These are phyloP conservation scores for Aquilaria yunnanensis DNA, from an alignment of 345 rosid species.

Conservation along the genomic window DNA sequence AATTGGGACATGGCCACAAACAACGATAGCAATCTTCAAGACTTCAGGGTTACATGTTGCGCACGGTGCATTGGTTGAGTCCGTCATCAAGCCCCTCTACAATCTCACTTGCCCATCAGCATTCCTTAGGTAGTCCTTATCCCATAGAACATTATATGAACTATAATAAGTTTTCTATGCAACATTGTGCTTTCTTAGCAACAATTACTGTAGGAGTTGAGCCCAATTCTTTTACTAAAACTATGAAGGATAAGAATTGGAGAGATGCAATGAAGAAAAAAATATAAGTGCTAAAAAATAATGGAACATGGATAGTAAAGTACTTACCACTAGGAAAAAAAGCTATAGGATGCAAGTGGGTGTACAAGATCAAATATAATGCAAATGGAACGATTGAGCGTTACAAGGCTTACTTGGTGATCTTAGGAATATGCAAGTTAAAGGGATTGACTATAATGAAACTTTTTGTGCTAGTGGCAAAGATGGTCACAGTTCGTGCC, in stretches of 20 bases:
- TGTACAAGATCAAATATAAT: slow-evolving; percentile 7
- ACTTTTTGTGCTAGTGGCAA: background rate
- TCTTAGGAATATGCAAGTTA: background rate
- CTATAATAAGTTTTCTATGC: background rate
- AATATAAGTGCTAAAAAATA: background rate
- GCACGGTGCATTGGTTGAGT: background rate
- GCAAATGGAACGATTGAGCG: background rate
- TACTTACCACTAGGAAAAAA: background rate
- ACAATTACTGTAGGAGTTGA: background rate
- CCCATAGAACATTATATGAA: background rate
- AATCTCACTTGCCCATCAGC: background rate
- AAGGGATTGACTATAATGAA: too few relatives aligned
- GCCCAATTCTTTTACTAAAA: background rate
- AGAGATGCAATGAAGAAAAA: background rate
- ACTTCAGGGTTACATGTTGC: background rate
- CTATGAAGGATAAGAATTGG: background rate
- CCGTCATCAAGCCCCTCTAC: background rate
- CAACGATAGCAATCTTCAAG: background rate
- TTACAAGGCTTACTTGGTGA: too few relatives aligned
- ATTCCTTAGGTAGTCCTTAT: background rate
- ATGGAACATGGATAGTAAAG: slow-evolving; percentile 2
- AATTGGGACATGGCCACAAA: background rate
- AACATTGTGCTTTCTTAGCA: background rate
- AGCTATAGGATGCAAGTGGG: slow-evolving; percentile 3
- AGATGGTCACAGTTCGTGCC: background rate